Conservation (phyloP, 257 asterid species). For the Linaria vulgaris region DNA sequence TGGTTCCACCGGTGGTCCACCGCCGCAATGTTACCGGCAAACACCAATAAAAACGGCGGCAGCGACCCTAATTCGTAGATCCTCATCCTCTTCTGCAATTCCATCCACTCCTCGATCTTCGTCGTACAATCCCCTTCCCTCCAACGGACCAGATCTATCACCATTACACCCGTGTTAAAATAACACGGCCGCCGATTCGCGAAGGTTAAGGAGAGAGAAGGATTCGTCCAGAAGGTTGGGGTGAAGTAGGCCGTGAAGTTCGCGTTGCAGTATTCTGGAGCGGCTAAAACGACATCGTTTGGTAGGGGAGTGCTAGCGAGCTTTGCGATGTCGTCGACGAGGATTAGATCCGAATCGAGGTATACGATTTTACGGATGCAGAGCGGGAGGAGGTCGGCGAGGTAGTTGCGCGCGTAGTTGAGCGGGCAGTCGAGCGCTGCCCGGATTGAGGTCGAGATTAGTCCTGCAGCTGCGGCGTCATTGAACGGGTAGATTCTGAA, state of each 20-base stretch:
- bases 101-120: constrained; percentile 46
- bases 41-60: constrained; percentile 48
- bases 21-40: constrained; percentile 43
- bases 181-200: constrained; percentile 37
- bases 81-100: constrained; percentile 45
- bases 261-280: constrained; percentile 48
- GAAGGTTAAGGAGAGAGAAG: constrained; percentile 37
- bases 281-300: constrained; percentile 32
- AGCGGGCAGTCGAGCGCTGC: constrained; percentile 47
- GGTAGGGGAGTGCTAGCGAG: constrained; percentile 32
- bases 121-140: constrained; percentile 35
- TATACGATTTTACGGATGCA: constrained; percentile 34
- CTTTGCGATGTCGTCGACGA: constrained; percentile 44
- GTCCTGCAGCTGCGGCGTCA: constrained; percentile 31
- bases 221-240: constrained; percentile 42
- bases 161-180: constrained; percentile 50
- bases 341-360: constrained; percentile 40
- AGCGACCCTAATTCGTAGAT: constrained; percentile 43
- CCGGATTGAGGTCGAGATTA: constrained; percentile 45
- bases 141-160: constrained; percentile 42
- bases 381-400: constrained; percentile 32
- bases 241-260: constrained; percentile 43
- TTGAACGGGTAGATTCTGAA: constrained; percentile 31
- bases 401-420: constrained; percentile 45
- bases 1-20: constrained; percentile 51